Conservation (phyloP, 306 rosid species). For the Quercus berberidifolia region DNA sequence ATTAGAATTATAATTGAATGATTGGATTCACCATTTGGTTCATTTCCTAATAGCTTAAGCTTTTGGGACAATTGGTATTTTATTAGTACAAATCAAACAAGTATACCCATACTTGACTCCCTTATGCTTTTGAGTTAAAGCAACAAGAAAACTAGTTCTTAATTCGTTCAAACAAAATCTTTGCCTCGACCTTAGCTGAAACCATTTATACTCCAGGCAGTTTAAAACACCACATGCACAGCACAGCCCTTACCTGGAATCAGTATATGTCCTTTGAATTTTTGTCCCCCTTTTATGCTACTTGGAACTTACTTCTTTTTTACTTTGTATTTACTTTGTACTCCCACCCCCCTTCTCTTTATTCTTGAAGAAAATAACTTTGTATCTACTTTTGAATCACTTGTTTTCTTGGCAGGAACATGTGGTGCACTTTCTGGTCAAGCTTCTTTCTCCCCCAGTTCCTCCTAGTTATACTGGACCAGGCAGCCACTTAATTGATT, state of each 20-base stretch:
- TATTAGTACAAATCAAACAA: no score
- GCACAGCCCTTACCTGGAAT: background rate
- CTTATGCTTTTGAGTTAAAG: background rate
- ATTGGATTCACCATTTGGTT: no score
- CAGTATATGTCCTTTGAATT: background rate
- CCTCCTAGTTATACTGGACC: constrained; percentile 49
- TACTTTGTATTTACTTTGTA: constrained; percentile 13
- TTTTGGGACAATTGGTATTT: no score
- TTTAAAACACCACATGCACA: background rate
- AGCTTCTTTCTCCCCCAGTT: constrained; percentile 60
- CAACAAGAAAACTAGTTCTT: background rate
- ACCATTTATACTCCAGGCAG: background rate
- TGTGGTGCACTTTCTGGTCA: constrained; percentile 60
- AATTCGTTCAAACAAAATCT: background rate
- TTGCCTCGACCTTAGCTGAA: background rate
- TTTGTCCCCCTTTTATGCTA: background rate
- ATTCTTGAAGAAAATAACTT: constrained; percentile 12
- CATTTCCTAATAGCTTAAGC: no score
- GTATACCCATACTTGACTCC: background rate
- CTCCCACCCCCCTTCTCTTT: background rate
- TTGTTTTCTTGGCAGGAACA: constrained; percentile 57
- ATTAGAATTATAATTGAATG: no score
- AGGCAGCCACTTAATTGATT: constrained; percentile 47
- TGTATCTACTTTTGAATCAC: background rate
- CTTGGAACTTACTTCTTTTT: constrained; percentile 10